phyloP scores from a whole-genome alignment of 768 basidiomycete species.

The Lactarius deliciosus region DNA sequence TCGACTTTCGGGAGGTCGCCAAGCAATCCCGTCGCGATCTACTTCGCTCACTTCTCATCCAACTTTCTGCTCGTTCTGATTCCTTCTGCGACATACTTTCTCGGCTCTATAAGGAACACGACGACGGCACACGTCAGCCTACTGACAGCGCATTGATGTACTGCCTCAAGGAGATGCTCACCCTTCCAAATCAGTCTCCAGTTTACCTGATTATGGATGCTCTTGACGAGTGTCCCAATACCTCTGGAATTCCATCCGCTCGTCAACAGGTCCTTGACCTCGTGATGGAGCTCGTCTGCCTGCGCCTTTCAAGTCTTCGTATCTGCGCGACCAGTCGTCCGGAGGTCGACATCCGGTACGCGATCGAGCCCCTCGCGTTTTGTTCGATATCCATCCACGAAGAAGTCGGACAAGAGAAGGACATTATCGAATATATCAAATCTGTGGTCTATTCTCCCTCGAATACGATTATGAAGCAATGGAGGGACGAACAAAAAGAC shows the following conservation, averaged over 20 bases:
- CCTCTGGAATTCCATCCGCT: not conserved
- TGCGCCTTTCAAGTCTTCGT: not conserved
- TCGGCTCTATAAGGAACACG: not conserved
- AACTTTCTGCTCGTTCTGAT: not conserved
- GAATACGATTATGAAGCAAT: not conserved
- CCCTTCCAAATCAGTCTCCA: not conserved
- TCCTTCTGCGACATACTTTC: not conserved
- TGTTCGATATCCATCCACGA: not conserved
- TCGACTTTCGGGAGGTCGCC: not conserved
- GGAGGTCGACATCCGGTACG: not conserved
- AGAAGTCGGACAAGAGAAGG: not conserved
- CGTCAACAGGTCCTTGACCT: not conserved
- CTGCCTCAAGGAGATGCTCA: not conserved
- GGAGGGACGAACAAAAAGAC: not conserved
- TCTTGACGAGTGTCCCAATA: not conserved
- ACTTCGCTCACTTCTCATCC: not conserved
- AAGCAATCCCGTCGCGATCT: not conserved
- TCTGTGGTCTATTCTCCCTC: not conserved
- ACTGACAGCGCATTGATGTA: not conserved
- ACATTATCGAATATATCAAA: not conserved
- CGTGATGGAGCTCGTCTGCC: not conserved
- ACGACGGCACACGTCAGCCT: not conserved
- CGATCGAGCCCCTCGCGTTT: not conserved
- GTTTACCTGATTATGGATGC: not conserved
- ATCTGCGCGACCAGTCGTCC: not conserved